Evolutionary conservation across 345 rosid genomes (phyloP).

Genomic region (Atalantia buxifolia): DNA sequence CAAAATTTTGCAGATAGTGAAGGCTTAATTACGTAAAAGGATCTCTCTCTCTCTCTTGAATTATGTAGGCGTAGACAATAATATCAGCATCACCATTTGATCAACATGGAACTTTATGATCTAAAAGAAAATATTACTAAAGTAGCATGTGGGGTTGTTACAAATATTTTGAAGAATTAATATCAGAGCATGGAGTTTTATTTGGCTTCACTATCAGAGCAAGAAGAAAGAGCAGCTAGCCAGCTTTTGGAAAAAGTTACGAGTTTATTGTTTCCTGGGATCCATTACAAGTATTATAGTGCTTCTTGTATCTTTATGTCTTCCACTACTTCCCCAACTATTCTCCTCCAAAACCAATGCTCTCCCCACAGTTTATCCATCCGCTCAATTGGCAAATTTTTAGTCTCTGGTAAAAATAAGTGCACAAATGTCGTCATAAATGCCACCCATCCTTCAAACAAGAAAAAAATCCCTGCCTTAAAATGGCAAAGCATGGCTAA

Average conservation of each 20-base stretch:
- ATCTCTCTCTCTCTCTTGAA: not conserved
- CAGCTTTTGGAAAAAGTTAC: no score
- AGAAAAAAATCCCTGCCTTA: not conserved
- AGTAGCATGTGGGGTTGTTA: no score
- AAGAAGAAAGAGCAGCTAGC: no score
- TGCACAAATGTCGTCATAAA: slow-evolving; percentile 40
- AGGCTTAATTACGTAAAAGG: not conserved
- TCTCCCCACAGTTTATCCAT: not conserved
- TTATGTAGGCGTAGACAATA: not conserved
- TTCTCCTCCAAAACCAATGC: no score
- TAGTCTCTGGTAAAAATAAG: slow-evolving; percentile 30
- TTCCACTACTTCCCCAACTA: no score
- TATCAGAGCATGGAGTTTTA: no score
- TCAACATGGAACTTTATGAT: not conserved
- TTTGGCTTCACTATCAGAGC: no score
- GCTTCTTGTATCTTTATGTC: no score
- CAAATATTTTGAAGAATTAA: no score
- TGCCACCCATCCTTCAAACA: slow-evolving; percentile 40
- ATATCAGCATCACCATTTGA: not conserved
- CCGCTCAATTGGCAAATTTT: not conserved
- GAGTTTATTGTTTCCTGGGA: no score
- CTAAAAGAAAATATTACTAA: no score
- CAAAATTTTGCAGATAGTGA: not conserved
- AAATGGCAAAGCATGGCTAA: slow-evolving; percentile 25
- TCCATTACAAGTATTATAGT: no score